Conservation (phyloP, 2,329 filamentous ascomycete species). For the Xylariaceae sp. region DNA sequence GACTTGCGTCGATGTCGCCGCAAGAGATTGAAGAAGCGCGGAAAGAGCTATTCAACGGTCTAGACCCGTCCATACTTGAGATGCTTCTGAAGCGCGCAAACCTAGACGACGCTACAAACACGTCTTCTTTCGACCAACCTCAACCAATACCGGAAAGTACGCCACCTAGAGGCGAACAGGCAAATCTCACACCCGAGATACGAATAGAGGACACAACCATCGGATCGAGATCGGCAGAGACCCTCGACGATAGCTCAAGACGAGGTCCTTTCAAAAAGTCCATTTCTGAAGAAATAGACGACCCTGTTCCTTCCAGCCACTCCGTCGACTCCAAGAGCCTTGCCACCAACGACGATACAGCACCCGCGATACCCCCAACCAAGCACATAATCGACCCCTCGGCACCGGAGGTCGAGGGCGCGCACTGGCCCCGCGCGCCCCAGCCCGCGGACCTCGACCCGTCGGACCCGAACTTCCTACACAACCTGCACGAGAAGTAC, state of each 20-base stretch:
- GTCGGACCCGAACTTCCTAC: slow-evolving; percentile 79
- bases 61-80: slow-evolving; percentile 79
- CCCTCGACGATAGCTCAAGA: neutral
- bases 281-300: slow-evolving; percentile 19
- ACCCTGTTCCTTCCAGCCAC: neutral
- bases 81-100: slow-evolving; percentile 77
- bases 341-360: slow-evolving; percentile 32
- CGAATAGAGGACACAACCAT: slow-evolving; percentile 33
- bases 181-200: slow-evolving; percentile 29
- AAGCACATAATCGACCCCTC: slow-evolving; percentile 26
- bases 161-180: slow-evolving; percentile 1
- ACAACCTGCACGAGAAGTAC: slow-evolving; percentile 87
- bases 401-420: slow-evolving; percentile 35
- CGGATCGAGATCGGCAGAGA: neutral
- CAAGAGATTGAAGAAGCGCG: slow-evolving; percentile 82
- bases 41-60: slow-evolving; percentile 76
- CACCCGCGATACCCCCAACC: slow-evolving; percentile 19
- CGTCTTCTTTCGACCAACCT: slow-evolving; percentile 50
- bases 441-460: slow-evolving; percentile 78
- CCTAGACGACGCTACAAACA: slow-evolving; percentile 65
- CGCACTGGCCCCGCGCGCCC: slow-evolving; percentile 67
- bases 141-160: slow-evolving; percentile 21
- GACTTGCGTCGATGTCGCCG: slow-evolving; percentile 77
- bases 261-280: slow-evolving; percentile 25
- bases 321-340: slow-evolving; percentile 33